A percentile compares a stretch with the other conserved stretches of the same genome.
Evolutionary conservation across 2,329 filamentous ascomycete species (phyloP).

Genomic region (Venturiaceae sp.): DNA sequence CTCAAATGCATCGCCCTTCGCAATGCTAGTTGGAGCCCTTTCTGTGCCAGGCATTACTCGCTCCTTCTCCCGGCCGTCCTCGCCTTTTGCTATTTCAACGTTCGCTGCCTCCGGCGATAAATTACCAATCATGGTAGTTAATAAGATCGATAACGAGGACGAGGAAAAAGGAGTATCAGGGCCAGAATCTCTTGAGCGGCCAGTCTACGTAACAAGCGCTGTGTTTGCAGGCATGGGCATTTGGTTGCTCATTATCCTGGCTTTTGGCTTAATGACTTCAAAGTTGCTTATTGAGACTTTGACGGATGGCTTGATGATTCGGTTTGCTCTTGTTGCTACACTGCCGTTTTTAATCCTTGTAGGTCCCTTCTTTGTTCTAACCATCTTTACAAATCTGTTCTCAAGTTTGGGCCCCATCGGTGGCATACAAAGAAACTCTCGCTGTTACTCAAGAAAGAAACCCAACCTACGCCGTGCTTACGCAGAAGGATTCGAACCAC

Average conservation of each 20-base stretch:
- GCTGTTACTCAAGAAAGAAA: slow-evolving; percentile 7
- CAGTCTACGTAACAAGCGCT: slow-evolving; percentile 26
- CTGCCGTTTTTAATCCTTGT: slow-evolving; percentile 4
- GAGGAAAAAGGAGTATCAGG: slow-evolving; percentile 14
- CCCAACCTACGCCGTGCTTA: slow-evolving; percentile 2
- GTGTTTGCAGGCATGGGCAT: slow-evolving; percentile 30
- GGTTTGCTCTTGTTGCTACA: slow-evolving; percentile 8
- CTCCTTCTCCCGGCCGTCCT: neutral
- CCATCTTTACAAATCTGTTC: slow-evolving; percentile 7
- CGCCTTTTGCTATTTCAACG: neutral
- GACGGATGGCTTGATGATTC: slow-evolving; percentile 6
- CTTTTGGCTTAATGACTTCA: slow-evolving; percentile 12
- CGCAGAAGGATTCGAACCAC: slow-evolving; percentile 3
- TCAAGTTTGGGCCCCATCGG: slow-evolving; percentile 6
- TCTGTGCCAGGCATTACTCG: slow-evolving; percentile 14
- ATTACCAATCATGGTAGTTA: neutral
- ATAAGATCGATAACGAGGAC: neutral
- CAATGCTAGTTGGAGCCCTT: neutral
- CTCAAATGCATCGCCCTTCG: slow-evolving; percentile 4
- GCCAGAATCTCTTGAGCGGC: slow-evolving; percentile 32
- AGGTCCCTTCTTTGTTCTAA: slow-evolving; percentile 8
- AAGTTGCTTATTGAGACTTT: slow-evolving; percentile 6
- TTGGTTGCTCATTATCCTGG: slow-evolving; percentile 27
- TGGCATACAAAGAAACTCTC: slow-evolving; percentile 2
- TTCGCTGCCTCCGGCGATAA: neutral